Evolutionary conservation across 2,329 filamentous ascomycete species (phyloP).

Genomic region (Lasiodiplodia hormozganensis): DNA sequence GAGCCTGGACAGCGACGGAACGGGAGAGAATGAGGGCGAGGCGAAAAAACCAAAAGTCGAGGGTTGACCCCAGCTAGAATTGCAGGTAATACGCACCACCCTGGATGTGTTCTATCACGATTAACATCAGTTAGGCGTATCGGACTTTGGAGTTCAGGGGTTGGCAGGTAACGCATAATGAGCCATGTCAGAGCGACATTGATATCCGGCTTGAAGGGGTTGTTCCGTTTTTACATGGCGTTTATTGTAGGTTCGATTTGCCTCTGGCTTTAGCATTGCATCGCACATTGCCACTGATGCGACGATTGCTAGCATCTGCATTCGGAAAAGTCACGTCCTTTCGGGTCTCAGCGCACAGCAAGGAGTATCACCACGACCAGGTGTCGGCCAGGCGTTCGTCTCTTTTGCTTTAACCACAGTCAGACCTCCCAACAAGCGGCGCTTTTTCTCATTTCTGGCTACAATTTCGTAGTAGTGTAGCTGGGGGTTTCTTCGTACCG

Average conservation of each 20-base stretch:
- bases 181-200: conserved; percentile 13
- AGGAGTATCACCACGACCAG: not conserved
- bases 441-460: not conserved
- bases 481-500: not conserved
- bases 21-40: not conserved
- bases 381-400: not conserved
- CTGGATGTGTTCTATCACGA: not conserved
- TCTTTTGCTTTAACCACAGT: not conserved
- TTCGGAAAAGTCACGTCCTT: not conserved
- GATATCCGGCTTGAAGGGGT: conserved; percentile 16
- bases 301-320: not conserved
- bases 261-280: conserved; percentile 1
- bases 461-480: not conserved
- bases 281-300: not conserved
- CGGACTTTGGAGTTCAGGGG: conserved; percentile 2
- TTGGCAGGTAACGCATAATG: conserved; percentile 20
- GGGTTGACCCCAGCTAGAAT: conserved; percentile 2
- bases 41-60: conserved; percentile 24
- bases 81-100: not conserved
- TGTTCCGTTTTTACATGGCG: not conserved
- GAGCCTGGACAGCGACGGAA: conserved; percentile 9
- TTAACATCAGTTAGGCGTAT: conserved; percentile 2
- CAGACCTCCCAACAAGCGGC: not conserved
- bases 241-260: not conserved
- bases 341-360: not conserved